Evolutionary conservation across 352 stramenopile species (phyloP).

Genomic region (Pythium dissimile): DNA sequence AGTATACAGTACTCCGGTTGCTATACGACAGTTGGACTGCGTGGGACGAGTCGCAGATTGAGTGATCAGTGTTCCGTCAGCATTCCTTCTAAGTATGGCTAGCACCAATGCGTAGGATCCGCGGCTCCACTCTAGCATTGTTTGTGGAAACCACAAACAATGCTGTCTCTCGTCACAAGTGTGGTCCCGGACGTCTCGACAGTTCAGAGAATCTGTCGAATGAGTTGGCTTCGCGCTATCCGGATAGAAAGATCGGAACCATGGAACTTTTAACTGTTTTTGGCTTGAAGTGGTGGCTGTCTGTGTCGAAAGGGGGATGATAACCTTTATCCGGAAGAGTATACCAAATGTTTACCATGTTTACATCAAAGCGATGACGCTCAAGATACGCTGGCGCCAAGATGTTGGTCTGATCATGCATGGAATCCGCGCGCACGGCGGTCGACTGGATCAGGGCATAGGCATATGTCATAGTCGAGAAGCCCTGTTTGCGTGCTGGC

Average conservation of each 20-base stretch:
- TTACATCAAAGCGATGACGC: background rate
- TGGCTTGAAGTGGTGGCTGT: background rate
- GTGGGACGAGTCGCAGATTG: conserved; percentile 6
- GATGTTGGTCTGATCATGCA: background rate
- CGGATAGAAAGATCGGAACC: no score
- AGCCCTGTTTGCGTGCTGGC: no score
- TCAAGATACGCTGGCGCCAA: background rate
- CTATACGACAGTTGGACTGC: no score
- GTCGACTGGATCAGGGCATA: no score
- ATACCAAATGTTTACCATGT: conserved; percentile 4
- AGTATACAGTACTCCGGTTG: no score
- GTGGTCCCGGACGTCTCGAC: background rate
- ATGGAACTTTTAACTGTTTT: no score
- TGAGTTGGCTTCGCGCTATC: background rate
- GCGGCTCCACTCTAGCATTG: no score
- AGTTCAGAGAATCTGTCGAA: background rate
- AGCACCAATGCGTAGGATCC: no score
- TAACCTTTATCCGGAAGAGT: conserved; percentile 2
- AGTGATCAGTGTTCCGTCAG: no score
- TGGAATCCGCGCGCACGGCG: background rate
- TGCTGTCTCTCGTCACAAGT: background rate
- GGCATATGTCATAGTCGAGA: no score
- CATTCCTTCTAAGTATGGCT: no score
- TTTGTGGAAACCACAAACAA: background rate
- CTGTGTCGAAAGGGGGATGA: conserved; percentile 6